Evolutionary conservation across 1,284 basidiomycete genomes (phyloP).

Genomic region (Serendipita sp.): DNA sequence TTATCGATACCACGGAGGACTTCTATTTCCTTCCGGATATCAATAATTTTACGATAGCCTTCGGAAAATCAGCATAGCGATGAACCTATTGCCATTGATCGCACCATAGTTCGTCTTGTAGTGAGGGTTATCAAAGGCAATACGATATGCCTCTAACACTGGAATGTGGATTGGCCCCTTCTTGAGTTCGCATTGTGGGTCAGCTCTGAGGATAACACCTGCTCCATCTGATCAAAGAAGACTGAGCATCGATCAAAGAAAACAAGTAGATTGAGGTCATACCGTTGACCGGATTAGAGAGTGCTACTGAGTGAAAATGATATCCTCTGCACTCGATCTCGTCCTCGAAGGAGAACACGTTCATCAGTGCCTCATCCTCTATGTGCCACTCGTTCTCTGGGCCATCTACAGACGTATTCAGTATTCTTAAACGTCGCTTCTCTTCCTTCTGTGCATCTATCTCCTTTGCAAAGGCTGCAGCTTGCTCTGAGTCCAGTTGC

Average conservation of each 20-base stretch:
- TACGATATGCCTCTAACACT: slow-evolving; percentile 44
- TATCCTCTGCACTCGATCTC: slow-evolving; percentile 40
- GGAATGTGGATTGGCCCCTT: neutral
- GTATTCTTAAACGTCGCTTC: slow-evolving; percentile 25
- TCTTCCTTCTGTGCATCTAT: slow-evolving; percentile 49
- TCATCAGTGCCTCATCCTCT: slow-evolving; percentile 6
- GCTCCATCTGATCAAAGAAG: neutral
- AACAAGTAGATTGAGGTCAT: slow-evolving; percentile 15
- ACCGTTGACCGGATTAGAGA: slow-evolving; percentile 57
- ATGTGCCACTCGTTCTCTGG: slow-evolving; percentile 1
- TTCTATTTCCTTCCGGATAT: slow-evolving; percentile 1
- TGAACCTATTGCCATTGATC: neutral
- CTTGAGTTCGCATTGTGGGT: neutral
- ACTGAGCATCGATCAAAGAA: neutral
- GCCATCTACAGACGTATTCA: slow-evolving; percentile 34
- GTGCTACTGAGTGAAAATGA: slow-evolving; percentile 45
- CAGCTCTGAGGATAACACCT: neutral
- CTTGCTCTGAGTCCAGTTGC: slow-evolving; percentile 27
- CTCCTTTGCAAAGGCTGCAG: slow-evolving; percentile 34
- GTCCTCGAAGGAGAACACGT: slow-evolving; percentile 28
- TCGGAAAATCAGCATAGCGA: neutral
- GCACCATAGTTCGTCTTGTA: slow-evolving; percentile 49
- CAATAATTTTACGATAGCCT: neutral
- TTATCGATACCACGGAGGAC: slow-evolving; percentile 31
- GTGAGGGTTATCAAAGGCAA: slow-evolving; percentile 50